A percentile compares a stretch with the other conserved stretches of the same genome.
Conservation (phyloP, 2,329 filamentous ascomycete genomes). For the Stachybotrys chartarum region DNA sequence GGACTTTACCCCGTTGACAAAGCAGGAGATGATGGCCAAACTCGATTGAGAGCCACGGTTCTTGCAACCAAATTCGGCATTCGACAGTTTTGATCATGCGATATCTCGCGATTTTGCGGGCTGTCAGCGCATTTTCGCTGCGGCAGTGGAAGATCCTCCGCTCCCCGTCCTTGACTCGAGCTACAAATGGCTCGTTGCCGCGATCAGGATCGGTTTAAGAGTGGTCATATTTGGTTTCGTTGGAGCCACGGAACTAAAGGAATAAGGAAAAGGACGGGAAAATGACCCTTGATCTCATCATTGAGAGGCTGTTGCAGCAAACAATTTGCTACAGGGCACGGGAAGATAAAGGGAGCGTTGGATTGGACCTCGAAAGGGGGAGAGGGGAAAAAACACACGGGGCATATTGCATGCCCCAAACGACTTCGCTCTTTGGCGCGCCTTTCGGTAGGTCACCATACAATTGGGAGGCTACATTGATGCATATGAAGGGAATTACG, state of each 20-base stretch:
- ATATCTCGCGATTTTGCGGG: neutral
- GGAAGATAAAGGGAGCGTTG: neutral
- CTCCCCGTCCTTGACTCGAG: neutral
- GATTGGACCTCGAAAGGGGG: conserved; percentile 9
- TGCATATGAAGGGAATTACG: conserved; percentile 28
- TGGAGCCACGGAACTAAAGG: neutral
- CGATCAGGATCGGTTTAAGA: neutral
- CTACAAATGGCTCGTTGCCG: neutral
- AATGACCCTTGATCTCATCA: neutral
- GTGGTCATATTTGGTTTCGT: neutral
- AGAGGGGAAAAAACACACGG: conserved; percentile 16
- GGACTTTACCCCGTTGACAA: conserved; percentile 83
- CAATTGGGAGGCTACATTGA: conserved; percentile 22
- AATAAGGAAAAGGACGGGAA: neutral
- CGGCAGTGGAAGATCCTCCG: neutral
- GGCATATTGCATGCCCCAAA: conserved; percentile 18
- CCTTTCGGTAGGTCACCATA: conserved; percentile 14
- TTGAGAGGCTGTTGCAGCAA: neutral
- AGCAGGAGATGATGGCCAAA: conserved; percentile 95
- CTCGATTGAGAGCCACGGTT: conserved; percentile 63
- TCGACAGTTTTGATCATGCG: neutral
- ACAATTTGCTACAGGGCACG: neutral
- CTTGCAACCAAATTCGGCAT: neutral
- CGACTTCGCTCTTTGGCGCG: conserved; percentile 18
- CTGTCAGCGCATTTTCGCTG: neutral